Base-by-base conservation (phyloP, 768 basidiomycete species). In the Russula olivacea region DNA sequence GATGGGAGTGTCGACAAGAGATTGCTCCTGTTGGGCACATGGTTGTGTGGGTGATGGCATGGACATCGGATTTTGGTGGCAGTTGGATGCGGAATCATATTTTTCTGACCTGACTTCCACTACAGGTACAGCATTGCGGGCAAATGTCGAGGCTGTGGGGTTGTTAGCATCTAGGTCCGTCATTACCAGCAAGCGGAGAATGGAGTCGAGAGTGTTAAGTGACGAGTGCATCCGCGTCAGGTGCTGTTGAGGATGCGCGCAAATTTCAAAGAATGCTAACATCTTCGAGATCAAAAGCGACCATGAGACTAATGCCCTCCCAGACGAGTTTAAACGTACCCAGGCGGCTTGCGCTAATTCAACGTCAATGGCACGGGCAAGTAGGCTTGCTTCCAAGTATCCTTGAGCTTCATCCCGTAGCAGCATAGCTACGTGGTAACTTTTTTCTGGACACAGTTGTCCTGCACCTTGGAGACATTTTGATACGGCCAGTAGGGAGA, bases 321-420 rank as follows among this genome's bases (percentile, higher is more conserved):
- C 11, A 4, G n/a, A 43, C 11, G 41, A 50, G 15, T 12, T 12
- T 25, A 4, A 6, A 70, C 81, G 68, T 71, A 89, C 88, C 86
- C 86, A 91, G 59, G 87, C 85, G 43, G 88, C 86, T 73, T 91
- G 86, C 12, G 83, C 87, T 8, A 90, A 79, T 38, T 81, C 83
- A 68, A 87, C 84, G 66, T 91, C 86, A 15, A 91, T 78, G 84
- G 86, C 87, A 19, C 83, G 81, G 47, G 85, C 81, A 68, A 81
- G 85, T 61, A 87, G 73, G 69, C 88, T 89, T 23, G 85, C 84
- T 63, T 91, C 87, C 66, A 91, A 73, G 11, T 85, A 82, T 54
- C 80, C 77, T 71, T 88, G 88, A 40, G 88, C 88, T 68, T 85
- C 78, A 63, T 90, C 84, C 51, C 85, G 74, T 58, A 90, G 78